Percentiles rank a stretch among this genome's conserved stretches.
phyloP scores from a whole-genome alignment of 768 basidiomycete genomes.

The Lactifluus volemus region DNA sequence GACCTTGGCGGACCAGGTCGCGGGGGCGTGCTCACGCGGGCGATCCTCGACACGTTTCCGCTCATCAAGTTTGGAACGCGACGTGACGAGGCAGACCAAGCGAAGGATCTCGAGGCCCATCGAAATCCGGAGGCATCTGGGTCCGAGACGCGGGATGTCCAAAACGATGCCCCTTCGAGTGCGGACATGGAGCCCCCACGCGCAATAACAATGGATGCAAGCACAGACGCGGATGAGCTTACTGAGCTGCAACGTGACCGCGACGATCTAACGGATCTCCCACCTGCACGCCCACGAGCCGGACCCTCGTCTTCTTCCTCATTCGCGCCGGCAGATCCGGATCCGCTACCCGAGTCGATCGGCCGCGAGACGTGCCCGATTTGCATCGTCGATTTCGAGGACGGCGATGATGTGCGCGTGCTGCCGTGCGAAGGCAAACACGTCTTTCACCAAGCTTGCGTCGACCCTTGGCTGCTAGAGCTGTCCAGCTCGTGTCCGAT shows the following conservation, averaged over 20 bases:
- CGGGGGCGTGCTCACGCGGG: slow-evolving; percentile 51
- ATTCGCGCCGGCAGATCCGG: slow-evolving; percentile 24
- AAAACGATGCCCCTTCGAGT: not conserved
- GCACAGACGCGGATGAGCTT: not conserved
- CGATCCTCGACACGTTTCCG: slow-evolving; percentile 94
- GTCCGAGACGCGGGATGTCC: not conserved
- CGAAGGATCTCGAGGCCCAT: slow-evolving; percentile 6
- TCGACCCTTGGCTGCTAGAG: slow-evolving; percentile 89
- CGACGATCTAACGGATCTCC: slow-evolving; percentile 4
- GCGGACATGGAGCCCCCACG: not conserved
- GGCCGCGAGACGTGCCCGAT: slow-evolving; percentile 89
- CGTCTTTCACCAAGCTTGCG: slow-evolving; percentile 81
- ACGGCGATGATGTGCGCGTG: slow-evolving; percentile 85
- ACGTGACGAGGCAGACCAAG: slow-evolving; percentile 1
- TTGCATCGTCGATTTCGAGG: slow-evolving; percentile 89
- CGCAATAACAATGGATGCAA: not conserved
- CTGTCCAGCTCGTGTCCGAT: slow-evolving; percentile 87
- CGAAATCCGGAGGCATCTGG: not conserved
- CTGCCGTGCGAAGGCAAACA: slow-evolving; percentile 90
- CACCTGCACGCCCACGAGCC: slow-evolving; percentile 14
- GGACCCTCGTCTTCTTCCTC: slow-evolving; percentile 17
- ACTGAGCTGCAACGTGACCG: not conserved
- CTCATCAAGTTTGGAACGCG: slow-evolving; percentile 69
- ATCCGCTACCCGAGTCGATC: slow-evolving; percentile 53
- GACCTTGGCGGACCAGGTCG: slow-evolving; percentile 35